A percentile compares a stretch with the other conserved stretches of the same genome.
phyloP scores from a whole-genome alignment of 2,329 filamentous ascomycete species.

The Ceratocystis harringtonii region DNA sequence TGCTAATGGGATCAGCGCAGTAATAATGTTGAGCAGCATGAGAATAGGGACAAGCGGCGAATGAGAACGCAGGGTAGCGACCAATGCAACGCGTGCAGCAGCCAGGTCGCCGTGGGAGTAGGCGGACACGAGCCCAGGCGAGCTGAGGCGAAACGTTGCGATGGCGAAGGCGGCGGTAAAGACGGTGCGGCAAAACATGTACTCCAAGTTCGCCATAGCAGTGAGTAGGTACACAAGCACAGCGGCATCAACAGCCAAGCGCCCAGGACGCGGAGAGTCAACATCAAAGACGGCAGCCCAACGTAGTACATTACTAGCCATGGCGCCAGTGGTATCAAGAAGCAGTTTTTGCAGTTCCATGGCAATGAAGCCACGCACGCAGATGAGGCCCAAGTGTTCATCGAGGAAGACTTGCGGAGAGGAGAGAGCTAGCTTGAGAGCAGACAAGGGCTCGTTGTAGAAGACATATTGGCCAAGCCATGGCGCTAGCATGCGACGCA shows the following conservation, averaged over 20 bases:
- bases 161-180: conserved; percentile 13
- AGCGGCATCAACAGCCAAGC: conserved; percentile 11
- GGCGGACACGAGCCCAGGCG: conserved; percentile 12
- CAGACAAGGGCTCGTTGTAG: conserved; percentile 23
- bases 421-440: conserved; percentile 25
- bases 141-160: conserved; percentile 13
- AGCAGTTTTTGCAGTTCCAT: conserved; percentile 19
- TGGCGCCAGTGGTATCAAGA: conserved; percentile 11
- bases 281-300: conserved; percentile 16
- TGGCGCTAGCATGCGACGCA: conserved; percentile 25
- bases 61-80: conserved; percentile 13
- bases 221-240: conserved; percentile 15
- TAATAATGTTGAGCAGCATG: conserved; percentile 20
- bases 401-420: conserved; percentile 26
- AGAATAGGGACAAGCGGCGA: conserved; percentile 15
- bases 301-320: conserved; percentile 15
- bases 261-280: conserved; percentile 14
- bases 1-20: conserved; percentile 15
- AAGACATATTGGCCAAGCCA: conserved; percentile 22
- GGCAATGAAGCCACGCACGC: conserved; percentile 10
- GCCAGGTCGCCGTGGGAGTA: conserved; percentile 11
- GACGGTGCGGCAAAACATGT: conserved; percentile 13
- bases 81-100: conserved; percentile 10
- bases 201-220: conserved; percentile 16
- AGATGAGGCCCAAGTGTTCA: conserved; percentile 19